Percentiles rank a stretch among this genome's conserved stretches.
Evolutionary conservation across 208 protist genomes (phyloP).

Genomic region (Wallacemonas sp.): DNA sequence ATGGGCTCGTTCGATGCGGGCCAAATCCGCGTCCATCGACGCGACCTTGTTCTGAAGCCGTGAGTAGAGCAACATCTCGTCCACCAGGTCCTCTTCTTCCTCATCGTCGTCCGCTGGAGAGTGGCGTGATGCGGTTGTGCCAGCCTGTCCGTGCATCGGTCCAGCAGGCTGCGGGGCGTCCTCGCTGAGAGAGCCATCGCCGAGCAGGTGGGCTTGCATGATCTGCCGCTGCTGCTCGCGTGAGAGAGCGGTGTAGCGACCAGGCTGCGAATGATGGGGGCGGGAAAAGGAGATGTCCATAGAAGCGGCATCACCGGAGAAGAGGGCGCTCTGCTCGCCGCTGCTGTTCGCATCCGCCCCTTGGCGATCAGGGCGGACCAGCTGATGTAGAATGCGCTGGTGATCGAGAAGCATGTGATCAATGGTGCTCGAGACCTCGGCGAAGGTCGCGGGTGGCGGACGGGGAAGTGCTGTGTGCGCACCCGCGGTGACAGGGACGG

Average conservation of each 20-base stretch:
- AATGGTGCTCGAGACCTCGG: constrained; percentile 37
- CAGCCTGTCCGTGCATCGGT: too few species aligned
- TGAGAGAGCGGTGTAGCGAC: constrained; percentile 1
- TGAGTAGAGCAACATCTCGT: constrained; percentile 62
- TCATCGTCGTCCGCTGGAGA: constrained; percentile 11
- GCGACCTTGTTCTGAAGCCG: constrained; percentile 47
- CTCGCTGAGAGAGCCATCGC: not conserved
- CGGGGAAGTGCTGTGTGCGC: not conserved
- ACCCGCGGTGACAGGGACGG: not conserved
- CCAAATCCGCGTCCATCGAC: constrained; percentile 46
- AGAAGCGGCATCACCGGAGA: not conserved
- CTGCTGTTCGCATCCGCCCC: not conserved
- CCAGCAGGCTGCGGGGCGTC: too few species aligned
- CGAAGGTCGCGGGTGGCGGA: constrained; percentile 19
- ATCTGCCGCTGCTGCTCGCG: constrained; percentile 1
- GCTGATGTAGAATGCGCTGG: constrained; percentile 48
- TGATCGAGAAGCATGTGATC: constrained; percentile 81
- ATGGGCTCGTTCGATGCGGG: constrained; percentile 14
- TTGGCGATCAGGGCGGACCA: constrained; percentile 31
- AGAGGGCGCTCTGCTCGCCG: constrained; percentile 4
- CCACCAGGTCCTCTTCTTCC: constrained; percentile 24
- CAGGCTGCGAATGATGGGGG: not conserved
- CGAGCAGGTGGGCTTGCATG: constrained; percentile 4
- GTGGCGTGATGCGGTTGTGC: too few species aligned
- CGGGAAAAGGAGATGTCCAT: not conserved